Base-by-base conservation (phyloP, 352 stramenopile genomes). In the Globisporangium lucens region DNA sequence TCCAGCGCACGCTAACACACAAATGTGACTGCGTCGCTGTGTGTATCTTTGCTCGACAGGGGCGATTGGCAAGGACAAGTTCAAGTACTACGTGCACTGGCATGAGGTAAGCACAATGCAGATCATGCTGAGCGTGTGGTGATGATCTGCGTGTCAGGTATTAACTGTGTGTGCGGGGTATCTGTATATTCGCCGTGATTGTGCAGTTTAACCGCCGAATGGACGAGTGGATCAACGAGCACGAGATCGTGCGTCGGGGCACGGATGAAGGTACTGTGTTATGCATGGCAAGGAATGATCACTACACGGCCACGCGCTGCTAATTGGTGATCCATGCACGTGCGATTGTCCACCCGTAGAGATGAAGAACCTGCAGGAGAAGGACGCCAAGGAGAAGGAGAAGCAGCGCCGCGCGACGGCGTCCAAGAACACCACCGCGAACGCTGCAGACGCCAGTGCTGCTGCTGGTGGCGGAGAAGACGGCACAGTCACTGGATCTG, bases 1-100 rank as follows among this genome's bases (percentile, higher is more conserved):
- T 24, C 17, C 43, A 51, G 43, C 43, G 43, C 43, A 64, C 8
- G 30, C 15, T 15, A 15, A 9, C 15, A 57, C 43, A 49, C 10
- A 57, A 24, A 35, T 24, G n/a, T 63, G 17, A 33, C 30, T 41
- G 22, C 6, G 12, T 9, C 3, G 49, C 33, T 61, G 49, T 38
- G n/a, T 61, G 38, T 27, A 55, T 33, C 4, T 52, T 13, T 64
- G 24, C 59, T 55, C 10, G 24, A 33, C 43, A 91, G 83, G 82
- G 59, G 68, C 71, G 46, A 47, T 91, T n/a, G 75, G 69, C 49
- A 78, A 78, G n/a, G 72, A 87, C 53, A 84, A 79, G 46, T 90
- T 90, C 73, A 90, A 89, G 70, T 94, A 94, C 72, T 94, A 94
- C 55, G 83, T 94, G 35, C 85, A 94, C 66, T 94, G 85, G 85